Evolutionary conservation across 139 green algal species (phyloP).

Genomic region (Ettlia oleoabundans): DNA sequence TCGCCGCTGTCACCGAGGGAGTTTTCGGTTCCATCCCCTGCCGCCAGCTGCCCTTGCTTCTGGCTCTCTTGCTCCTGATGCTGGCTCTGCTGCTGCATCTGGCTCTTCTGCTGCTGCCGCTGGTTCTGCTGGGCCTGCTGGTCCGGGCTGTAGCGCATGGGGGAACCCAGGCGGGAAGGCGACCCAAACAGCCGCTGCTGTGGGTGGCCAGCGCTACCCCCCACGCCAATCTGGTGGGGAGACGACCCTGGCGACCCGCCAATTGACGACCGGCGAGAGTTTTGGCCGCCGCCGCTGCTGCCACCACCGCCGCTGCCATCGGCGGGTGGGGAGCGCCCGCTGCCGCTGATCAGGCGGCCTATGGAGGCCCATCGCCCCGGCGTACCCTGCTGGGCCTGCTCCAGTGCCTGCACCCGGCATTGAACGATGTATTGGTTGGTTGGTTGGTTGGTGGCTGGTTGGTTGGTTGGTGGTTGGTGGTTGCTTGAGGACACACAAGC

Average conservation of each 20-base stretch:
- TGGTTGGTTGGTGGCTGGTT: no score
- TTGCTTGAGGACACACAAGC: no score
- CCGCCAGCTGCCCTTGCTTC: no score
- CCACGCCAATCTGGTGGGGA: neutral
- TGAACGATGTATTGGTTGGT: neutral
- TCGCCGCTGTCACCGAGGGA: no score
- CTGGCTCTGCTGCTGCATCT: neutral
- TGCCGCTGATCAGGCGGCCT: neutral
- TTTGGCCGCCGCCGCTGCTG: neutral
- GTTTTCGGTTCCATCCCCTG: no score
- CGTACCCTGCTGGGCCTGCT: neutral
- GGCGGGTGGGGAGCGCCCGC: neutral
- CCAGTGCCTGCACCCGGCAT: neutral
- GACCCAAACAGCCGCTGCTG: neutral
- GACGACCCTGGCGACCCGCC: neutral
- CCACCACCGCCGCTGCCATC: neutral
- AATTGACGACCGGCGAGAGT: neutral
- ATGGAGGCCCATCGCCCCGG: neutral
- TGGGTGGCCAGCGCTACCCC: neutral
- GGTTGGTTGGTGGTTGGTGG: no score
- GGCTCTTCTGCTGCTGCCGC: no score
- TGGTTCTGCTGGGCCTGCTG: neutral
- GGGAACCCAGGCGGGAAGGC: neutral
- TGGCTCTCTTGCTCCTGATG: neutral
- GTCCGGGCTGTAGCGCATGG: neutral